Evolutionary conservation across 2,329 filamentous ascomycete species (phyloP), one percentile per base, ranked within the genome.

Genomic region (Stemphylium lycopersici): DNA sequence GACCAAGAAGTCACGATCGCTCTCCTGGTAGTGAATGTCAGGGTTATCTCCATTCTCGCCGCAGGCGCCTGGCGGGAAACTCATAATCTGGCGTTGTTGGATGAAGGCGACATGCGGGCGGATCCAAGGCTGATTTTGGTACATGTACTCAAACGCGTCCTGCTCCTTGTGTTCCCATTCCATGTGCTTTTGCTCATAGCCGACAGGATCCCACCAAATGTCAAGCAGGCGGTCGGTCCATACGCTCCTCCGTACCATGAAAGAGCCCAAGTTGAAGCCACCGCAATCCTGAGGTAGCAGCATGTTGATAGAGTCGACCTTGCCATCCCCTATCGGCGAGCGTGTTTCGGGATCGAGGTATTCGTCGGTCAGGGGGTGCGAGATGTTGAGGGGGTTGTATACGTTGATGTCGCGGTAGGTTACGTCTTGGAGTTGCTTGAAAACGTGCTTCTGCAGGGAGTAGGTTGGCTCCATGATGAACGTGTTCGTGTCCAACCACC

Each of bases 91-190:
- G 65, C 95, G 89, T 75, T 98, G 93, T 0, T 90, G 89, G 41
- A 97, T 83, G 77, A 99, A 99, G 4, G 87, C 93, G 3, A 92
- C 88, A 66, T 95, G 90, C 51, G 90, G 87, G 55, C 95, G 87
- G 48, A 98, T 87, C 93, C 95, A 99, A 0, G 95, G 91, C 73
- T 98, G 93, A 50, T 89, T 89, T 52, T 83, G 84, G 78, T 99
- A 99, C 59, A 99, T 82, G 77, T 96, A 90, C 78, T 97, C 93
- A 37, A 99, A 80, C 1, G 93, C 91, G 71, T 98, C 93, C 77
- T 99, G 95, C 76, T 99, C 95, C 75, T 98, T 98, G 81, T 99
- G 95, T 70, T 95, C 93, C 95, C 95, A 99, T 59, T 95, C 86
- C 93, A 97, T 97, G 75, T 99, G 95, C 73, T 92, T 96, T 78